phyloP scores from a whole-genome alignment of 139 green algal species.

The Picocystis salinarum region DNA sequence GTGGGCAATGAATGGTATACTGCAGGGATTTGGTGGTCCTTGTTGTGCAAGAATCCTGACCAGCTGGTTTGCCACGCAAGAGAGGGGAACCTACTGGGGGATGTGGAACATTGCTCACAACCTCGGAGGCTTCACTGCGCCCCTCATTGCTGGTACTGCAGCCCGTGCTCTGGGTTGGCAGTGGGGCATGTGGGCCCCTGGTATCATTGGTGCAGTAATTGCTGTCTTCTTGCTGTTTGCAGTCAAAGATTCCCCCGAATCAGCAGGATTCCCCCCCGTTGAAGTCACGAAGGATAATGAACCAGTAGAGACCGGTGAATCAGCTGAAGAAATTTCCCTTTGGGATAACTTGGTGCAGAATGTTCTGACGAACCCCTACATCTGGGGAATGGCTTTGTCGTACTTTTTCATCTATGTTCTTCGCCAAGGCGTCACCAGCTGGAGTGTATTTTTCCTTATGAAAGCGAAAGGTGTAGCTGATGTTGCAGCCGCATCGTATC shows the following conservation, averaged over 20 bases:
- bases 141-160: conserved; percentile 3
- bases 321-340: conserved; percentile 10
- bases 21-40: conserved; percentile 80
- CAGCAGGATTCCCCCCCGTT: conserved; percentile 48
- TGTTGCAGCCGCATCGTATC: conserved; percentile 32
- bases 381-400: conserved; percentile 83
- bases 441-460: conserved; percentile 91
- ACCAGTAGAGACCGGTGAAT: neutral
- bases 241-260: conserved; percentile 58
- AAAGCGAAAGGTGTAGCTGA: conserved; percentile 65
- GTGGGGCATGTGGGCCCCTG: conserved; percentile 76
- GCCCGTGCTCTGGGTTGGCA: conserved; percentile 29
- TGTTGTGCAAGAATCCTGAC: conserved; percentile 89
- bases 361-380: conserved; percentile 67
- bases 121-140: conserved; percentile 1
- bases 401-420: conserved; percentile 96
- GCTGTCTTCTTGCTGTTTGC: conserved; percentile 47
- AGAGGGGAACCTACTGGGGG: conserved; percentile 40
- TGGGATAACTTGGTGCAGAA: conserved; percentile 55
- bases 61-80: conserved; percentile 9
- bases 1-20: conserved; percentile 59
- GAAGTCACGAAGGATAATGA: conserved; percentile 19
- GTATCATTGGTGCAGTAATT: conserved; percentile 59
- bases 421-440: conserved; percentile 55
- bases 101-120: conserved; percentile 29